phyloP scores from a whole-genome alignment of 176 grass and related monocot species.

The Bothriochloa decipiens region DNA sequence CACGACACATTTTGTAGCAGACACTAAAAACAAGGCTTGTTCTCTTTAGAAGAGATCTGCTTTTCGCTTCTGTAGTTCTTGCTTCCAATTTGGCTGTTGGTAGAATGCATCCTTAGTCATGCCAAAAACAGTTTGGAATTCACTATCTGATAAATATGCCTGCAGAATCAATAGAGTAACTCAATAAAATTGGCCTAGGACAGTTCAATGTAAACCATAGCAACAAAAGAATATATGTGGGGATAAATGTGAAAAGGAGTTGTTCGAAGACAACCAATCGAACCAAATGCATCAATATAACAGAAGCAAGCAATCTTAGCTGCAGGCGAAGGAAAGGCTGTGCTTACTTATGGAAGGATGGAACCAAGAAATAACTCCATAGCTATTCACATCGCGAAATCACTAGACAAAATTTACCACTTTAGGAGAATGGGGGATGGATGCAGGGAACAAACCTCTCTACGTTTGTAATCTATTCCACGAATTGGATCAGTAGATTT shows the following conservation, averaged over 20 bases:
- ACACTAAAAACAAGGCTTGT: conserved; percentile 20
- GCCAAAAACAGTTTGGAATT: conserved; percentile 77
- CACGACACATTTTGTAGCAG: conserved; percentile 30
- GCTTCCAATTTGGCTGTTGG: conserved; percentile 92
- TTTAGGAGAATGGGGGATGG: neutral
- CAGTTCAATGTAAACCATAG: neutral
- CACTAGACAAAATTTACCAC: neutral
- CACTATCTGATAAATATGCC: conserved; percentile 84
- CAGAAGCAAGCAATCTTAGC: conserved; percentile 1
- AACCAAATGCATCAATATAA: conserved; percentile 10
- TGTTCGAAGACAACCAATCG: neutral
- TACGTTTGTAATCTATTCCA: conserved; percentile 89
- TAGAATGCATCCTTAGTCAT: conserved; percentile 82
- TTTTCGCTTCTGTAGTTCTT: conserved; percentile 91
- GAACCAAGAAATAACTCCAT: conserved; percentile 11
- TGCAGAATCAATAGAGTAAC: conserved; percentile 42
- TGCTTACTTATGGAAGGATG: neutral
- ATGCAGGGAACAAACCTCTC: conserved; percentile 68
- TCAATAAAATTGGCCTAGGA: conserved; percentile 1
- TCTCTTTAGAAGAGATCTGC: conserved; percentile 76
- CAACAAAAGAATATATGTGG: neutral
- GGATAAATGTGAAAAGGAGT: neutral
- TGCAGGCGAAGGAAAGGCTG: neutral
- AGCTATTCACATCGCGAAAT: neutral
- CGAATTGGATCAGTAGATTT: conserved; percentile 75